phyloP scores from a whole-genome alignment of 1,139 yeast genomes.

The Blastobotrys serpentis region DNA sequence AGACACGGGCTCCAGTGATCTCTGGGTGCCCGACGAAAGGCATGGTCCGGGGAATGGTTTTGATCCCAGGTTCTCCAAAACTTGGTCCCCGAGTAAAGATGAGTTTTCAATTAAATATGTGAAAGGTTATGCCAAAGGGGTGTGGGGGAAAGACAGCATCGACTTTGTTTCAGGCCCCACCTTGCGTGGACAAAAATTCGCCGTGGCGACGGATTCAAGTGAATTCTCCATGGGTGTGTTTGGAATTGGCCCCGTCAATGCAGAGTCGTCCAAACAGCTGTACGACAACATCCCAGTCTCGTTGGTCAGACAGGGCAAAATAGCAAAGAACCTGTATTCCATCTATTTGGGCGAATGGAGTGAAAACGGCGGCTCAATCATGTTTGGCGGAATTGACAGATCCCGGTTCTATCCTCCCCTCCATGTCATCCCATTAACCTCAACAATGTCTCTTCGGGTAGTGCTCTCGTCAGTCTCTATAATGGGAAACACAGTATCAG shows the following conservation, averaged over 20 bases:
- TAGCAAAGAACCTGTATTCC: constrained; percentile 53
- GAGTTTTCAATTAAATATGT: constrained; percentile 29
- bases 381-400: constrained; percentile 62
- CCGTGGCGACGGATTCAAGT: constrained; percentile 28
- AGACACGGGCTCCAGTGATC: constrained; percentile 72
- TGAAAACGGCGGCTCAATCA: constrained; percentile 46
- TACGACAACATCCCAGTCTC: constrained; percentile 61
- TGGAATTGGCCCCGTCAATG: constrained; percentile 29
- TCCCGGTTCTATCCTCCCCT: constrained; percentile 51
- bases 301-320: constrained; percentile 52
- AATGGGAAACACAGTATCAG: constrained; percentile 5
- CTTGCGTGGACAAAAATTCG: constrained; percentile 26
- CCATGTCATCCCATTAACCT: constrained; percentile 43
- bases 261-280: constrained; percentile 28
- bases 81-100: constrained; percentile 25
- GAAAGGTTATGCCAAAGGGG: constrained; percentile 32
- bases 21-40: constrained; percentile 51
- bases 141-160: constrained; percentile 30
- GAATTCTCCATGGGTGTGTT: constrained; percentile 31
- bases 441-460: constrained; percentile 25
- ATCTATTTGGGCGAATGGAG: constrained; percentile 46
- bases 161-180: constrained; percentile 21
- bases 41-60: constrained; percentile 23
- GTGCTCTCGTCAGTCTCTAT: constrained; percentile 18
- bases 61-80: constrained; percentile 19